Conservation (phyloP, 176 grass and related monocot genomes). For the Phoenix roebelenii region DNA sequence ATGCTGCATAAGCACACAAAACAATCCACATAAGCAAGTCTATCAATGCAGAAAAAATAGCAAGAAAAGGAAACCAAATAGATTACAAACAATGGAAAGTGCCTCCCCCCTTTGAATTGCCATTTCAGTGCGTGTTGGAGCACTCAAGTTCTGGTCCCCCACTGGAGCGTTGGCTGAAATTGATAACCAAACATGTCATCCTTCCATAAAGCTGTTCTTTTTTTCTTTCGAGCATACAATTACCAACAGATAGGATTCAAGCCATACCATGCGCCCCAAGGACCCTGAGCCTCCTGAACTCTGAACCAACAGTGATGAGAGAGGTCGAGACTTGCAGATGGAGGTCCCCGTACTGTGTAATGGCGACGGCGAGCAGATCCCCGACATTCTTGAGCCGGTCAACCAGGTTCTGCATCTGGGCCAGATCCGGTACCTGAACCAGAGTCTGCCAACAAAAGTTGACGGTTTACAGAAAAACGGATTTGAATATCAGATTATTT, state of each 20-base stretch:
- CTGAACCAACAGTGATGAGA: conserved; percentile 64
- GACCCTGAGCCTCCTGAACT: conserved; percentile 74
- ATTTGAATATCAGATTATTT: too few species aligned
- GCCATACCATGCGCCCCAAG: conserved; percentile 57
- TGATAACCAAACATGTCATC: not conserved
- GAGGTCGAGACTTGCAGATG: conserved; percentile 89
- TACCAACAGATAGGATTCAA: not conserved
- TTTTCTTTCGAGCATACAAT: too few species aligned
- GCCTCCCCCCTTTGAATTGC: conserved; percentile 83
- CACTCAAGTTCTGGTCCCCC: conserved; percentile 50
- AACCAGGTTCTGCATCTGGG: conserved; percentile 75
- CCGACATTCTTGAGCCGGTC: conserved; percentile 85
- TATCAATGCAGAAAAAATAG: not conserved
- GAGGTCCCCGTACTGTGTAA: conserved; percentile 74
- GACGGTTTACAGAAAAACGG: too few species aligned
- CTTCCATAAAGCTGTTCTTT: too few species aligned
- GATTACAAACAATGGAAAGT: conserved; percentile 44
- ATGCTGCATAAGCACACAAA: conserved; percentile 47
- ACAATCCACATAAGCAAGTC: conserved; percentile 1
- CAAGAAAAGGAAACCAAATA: not conserved
- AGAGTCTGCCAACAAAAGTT: conserved; percentile 58
- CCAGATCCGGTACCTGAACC: conserved; percentile 77
- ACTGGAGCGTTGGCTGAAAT: conserved; percentile 55
- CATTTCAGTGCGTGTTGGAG: conserved; percentile 65
- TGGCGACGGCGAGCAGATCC: conserved; percentile 60